Base-by-base conservation (phyloP, 163 green algal species). In the Chlorella variabilis region DNA sequence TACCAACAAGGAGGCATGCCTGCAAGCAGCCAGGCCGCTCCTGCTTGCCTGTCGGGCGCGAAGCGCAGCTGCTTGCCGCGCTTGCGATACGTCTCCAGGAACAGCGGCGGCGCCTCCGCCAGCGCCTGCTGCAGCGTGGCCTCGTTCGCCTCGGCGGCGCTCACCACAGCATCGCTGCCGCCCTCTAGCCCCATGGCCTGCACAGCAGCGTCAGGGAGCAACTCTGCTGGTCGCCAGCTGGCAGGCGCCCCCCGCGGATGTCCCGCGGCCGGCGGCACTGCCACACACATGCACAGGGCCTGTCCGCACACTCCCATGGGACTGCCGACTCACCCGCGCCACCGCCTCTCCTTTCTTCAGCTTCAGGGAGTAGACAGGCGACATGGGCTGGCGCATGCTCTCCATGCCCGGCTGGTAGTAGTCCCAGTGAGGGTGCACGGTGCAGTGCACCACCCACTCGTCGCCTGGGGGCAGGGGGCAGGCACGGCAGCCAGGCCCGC, bases 31-130 rank as follows among this genome's bases (percentile, higher is more conserved):
- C 62, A 29, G 15, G 17, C 62, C 18, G 33, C 65, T 34, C 4
- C 23, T 63, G 39, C 70, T 66, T 33, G 48, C 73, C 31, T 70
- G 73, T 80, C 73, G 6, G 73, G 34, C 2, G 36, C 38, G 5
- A 80, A 70, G 2, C 7, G 34, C 38, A 80, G 38, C 54, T 31
- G 73, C 73, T 80, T 80, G 73, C 73, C 73, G 17, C 73, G 73
- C 51, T 29, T 29, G 11, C 9, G 21, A 8, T 45, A 69, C 3
- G 73, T 71, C 4, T 80, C 73, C 18, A 27, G 0, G 20, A 80
- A 59, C 27, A 80, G 73, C 4, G 17, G 33, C 27, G 73, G 73
- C 18, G 73, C 59, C 6, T 36, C 27, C n/a, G 23, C 36, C 56
- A 70, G 54, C 15, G 73, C 73, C 39, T 56, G 34, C 15, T 58